Evolutionary conservation across 345 rosid species (phyloP), one percentile per base, ranked within the genome.

Genomic region (Nephelium lappaceum): DNA sequence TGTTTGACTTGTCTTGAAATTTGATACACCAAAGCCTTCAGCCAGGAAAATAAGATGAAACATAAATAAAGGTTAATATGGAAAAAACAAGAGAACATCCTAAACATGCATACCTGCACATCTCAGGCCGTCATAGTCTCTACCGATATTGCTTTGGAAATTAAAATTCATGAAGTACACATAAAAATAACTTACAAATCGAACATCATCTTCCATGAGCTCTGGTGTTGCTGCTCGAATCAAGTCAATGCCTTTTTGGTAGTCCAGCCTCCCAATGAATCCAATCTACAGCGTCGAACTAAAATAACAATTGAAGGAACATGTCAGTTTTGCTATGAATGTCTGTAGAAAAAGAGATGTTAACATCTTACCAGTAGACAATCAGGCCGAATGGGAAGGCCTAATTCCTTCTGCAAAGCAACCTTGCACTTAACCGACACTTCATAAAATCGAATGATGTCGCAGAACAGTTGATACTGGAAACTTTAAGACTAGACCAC

Each of bases 221-320:
- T 95, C 95, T 67, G 92, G 90, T 82, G 76, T 86, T 67, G 90
- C 97, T 43, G 71, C 83, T 18, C 81, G 91, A 71, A 95, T 95
- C 72, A 93, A 77, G 83, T 93, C 99, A 7, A 95, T 93, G 75
- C 99, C 99, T 78, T 93, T 95, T 83, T 95, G 99, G 85, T 92
- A 87, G 85, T 92, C 98, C 83, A 95, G 81, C 83, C 98, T 93
- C 80, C 99, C 99, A 62, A 93, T 92, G 80, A 95, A 95, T 67
- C 99, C 98, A 85, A 95, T 89, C 99, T 95, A 80, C 80, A 81
- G 68, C 71, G 16, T 76, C 49, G 65, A 78, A 79, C 65, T 80
- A 67, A 62, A 63, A 80, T 39, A 80, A 76, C 71, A 65, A 49
- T 18, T 68, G 55, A 65, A 79, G 18, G 63, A 60, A 62, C 71